Percentiles rank a stretch among this genome's conserved stretches.
These are phyloP conservation scores for Fraxinus albicans DNA, from an alignment of 305 asterid species.

Conservation along the genomic window DNA sequence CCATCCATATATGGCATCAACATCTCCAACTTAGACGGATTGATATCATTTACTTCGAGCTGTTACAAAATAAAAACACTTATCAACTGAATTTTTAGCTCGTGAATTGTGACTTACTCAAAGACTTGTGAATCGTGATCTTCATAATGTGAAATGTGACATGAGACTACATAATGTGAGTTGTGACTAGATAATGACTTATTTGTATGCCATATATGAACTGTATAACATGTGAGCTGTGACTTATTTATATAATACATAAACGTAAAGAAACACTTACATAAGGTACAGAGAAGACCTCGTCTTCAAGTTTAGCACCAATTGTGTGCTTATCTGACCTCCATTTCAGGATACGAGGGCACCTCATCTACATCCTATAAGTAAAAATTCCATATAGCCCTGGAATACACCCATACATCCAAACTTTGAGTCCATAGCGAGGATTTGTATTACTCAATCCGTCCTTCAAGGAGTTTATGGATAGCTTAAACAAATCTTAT, in stretches of 20 bases:
- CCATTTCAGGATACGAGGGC: background rate
- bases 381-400: background rate
- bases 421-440: background rate
- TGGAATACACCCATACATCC: background rate
- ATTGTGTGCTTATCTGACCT: background rate
- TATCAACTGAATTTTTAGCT: no score
- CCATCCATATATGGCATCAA: no score
- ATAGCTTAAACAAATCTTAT: background rate
- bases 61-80: background rate
- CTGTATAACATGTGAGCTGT: no score
- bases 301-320: background rate
- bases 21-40: background rate
- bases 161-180: background rate
- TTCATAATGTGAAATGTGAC: no score
- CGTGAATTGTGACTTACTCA: background rate
- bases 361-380: background rate
- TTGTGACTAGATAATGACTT: background rate
- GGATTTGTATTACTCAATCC: background rate
- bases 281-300: background rate
- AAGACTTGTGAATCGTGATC: no score
- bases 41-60: no score
- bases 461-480: background rate
- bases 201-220: background rate
- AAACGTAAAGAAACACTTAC: background rate
- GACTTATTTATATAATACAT: background rate